Conservation (phyloP, 2,329 filamentous ascomycete genomes). For the Clonostachys solani region DNA sequence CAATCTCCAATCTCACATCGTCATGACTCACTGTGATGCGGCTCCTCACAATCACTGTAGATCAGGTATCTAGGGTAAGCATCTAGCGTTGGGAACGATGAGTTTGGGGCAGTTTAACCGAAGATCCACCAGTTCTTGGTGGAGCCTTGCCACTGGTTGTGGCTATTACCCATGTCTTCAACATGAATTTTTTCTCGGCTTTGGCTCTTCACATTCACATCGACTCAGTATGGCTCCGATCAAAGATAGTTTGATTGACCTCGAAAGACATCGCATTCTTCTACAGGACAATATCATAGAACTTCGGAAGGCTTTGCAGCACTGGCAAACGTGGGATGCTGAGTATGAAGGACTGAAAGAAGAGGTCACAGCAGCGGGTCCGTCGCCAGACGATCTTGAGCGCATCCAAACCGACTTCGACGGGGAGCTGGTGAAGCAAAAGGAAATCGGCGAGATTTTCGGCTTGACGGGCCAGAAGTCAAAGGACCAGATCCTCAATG, state of each 20-base stretch:
- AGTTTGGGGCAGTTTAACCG: too few relatives aligned
- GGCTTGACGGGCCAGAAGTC: conserved; percentile 18
- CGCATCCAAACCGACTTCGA: conserved; percentile 55
- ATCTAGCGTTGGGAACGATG: too few relatives aligned
- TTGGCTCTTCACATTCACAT: too few relatives aligned
- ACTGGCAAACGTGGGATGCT: conserved; percentile 88
- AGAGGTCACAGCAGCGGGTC: conserved; percentile 58
- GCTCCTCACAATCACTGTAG: too few relatives aligned
- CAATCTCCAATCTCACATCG: too few relatives aligned
- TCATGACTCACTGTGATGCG: too few relatives aligned
- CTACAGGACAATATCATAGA: conserved; percentile 70
- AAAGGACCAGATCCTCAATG: conserved; percentile 49
- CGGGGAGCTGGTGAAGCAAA: conserved; percentile 57
- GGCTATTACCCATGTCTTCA: too few relatives aligned
- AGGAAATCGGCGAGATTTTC: conserved; percentile 46
- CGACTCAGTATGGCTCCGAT: conserved; percentile 28
- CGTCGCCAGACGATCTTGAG: conserved; percentile 43
- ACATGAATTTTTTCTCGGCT: too few relatives aligned
- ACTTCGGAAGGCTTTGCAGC: conserved; percentile 70
- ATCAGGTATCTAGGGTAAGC: too few relatives aligned
- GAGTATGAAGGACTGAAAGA: conserved; percentile 90
- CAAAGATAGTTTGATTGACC: conserved; percentile 54
- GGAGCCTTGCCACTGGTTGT: too few relatives aligned
- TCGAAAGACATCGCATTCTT: conserved; percentile 70
- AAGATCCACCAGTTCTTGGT: too few relatives aligned